Conservation (phyloP, 176 grass and related monocot genomes). For the Triticum dicoccoides region DNA sequence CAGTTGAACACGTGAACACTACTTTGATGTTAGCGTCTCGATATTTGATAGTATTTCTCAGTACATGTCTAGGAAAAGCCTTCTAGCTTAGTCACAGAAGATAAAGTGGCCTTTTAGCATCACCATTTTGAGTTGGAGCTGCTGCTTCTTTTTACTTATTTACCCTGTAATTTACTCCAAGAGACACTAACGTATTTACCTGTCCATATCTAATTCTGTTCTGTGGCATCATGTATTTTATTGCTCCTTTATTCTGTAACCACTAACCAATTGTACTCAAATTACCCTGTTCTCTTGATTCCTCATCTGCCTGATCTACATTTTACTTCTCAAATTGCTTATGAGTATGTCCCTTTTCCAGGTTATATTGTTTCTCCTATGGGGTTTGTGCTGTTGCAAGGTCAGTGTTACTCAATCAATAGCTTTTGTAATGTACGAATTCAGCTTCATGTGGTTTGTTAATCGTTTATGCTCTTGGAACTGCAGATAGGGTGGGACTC, state of each 20-base stretch:
- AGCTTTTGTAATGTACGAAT: background rate
- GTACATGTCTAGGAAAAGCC: background rate
- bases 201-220: background rate
- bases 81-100: background rate
- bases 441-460: background rate
- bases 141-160: background rate
- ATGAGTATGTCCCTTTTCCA: constrained; percentile 28
- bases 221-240: background rate
- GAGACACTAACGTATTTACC: background rate
- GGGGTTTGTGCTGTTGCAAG: constrained; percentile 93
- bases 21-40: background rate
- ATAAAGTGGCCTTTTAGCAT: background rate
- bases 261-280: background rate
- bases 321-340: background rate
- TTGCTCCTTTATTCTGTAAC: background rate
- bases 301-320: background rate
- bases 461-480: constrained; percentile 4
- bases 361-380: constrained; percentile 84
- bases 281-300: background rate
- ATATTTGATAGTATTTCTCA: no score
- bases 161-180: background rate
- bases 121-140: background rate
- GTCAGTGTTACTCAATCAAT: constrained; percentile 36
- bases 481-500: constrained; percentile 91
- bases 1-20: background rate